Conservation (phyloP, 352 stramenopile genomes). For the Globisporangium heterothallicum region DNA sequence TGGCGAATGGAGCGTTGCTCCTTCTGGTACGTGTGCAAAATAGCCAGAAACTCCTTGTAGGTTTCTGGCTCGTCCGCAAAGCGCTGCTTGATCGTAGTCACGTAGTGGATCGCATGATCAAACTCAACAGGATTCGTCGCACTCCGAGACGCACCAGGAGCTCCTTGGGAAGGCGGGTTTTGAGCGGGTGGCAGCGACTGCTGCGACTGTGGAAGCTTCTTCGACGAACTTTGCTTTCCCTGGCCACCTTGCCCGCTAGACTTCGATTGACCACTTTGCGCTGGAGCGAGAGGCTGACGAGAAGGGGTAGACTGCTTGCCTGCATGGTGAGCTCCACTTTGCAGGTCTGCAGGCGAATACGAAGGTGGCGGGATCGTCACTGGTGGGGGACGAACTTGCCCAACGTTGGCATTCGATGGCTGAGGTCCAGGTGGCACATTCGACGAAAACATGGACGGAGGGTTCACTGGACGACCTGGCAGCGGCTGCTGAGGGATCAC, state of each 20-base stretch:
- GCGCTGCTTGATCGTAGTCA: conserved; percentile 98
- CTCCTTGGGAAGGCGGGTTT: conserved; percentile 12
- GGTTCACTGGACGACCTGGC: conserved; percentile 21
- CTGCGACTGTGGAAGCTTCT: conserved; percentile 42
- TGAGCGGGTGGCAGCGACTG: conserved; percentile 11
- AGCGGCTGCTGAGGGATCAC: conserved; percentile 70
- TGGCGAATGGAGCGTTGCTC: conserved; percentile 98
- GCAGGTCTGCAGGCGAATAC: conserved; percentile 53
- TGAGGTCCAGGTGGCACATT: conserved; percentile 23
- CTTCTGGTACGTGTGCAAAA: conserved; percentile 99
- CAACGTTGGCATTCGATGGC: conserved; percentile 28
- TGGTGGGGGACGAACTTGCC: conserved; percentile 45
- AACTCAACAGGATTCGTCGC: conserved; percentile 95
- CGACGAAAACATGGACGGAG: conserved; percentile 18
- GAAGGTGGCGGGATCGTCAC: conserved; percentile 64
- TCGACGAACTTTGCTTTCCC: conserved; percentile 34
- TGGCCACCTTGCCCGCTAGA: conserved; percentile 16
- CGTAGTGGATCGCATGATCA: conserved; percentile 99
- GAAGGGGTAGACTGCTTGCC: conserved; percentile 41
- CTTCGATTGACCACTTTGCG: conserved; percentile 27
- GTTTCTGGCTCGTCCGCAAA: conserved; percentile 97
- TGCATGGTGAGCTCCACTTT: conserved; percentile 21
- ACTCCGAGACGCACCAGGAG: conserved; percentile 21
- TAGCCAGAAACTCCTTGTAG: conserved; percentile 99
- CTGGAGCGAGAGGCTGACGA: conserved; percentile 38